Evolutionary conservation across 768 basidiomycete species (phyloP).

Genomic region (Lactarius vividus): DNA sequence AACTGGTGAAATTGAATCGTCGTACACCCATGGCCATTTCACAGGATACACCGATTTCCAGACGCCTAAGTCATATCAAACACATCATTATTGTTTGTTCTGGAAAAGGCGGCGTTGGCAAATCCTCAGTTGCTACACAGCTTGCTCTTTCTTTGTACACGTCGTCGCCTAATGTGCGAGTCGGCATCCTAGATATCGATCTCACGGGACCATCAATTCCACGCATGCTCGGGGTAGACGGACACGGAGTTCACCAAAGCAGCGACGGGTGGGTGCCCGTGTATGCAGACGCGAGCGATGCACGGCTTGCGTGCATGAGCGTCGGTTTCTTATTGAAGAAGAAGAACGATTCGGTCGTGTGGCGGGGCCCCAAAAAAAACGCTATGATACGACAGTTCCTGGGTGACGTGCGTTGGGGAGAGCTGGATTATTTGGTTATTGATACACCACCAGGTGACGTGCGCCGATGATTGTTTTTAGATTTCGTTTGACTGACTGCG

Average conservation of each 20-base stretch:
- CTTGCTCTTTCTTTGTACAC: conserved; percentile 84
- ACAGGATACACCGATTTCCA: conserved; percentile 58
- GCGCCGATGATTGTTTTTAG: neutral
- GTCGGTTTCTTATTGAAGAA: conserved; percentile 93
- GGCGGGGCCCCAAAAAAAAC: conserved; percentile 98
- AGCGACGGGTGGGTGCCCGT: conserved; percentile 98
- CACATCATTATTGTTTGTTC: conserved; percentile 91
- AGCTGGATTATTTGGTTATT: conserved; percentile 88
- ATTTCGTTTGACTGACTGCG: neutral
- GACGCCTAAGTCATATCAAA: conserved; percentile 70
- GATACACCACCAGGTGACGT: conserved; percentile 91
- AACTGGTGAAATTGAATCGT: neutral
- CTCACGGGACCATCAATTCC: conserved; percentile 94
- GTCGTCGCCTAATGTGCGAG: conserved; percentile 61
- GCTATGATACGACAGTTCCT: conserved; percentile 97
- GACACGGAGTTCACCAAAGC: conserved; percentile 85
- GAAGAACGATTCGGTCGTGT: conserved; percentile 90
- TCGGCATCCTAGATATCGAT: conserved; percentile 92
- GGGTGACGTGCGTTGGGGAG: conserved; percentile 93
- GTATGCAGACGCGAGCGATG: conserved; percentile 78
- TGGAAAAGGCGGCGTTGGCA: conserved; percentile 98
- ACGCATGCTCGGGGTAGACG: conserved; percentile 90
- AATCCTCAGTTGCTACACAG: conserved; percentile 93
- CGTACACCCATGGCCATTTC: conserved; percentile 29
- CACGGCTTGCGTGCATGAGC: conserved; percentile 89